phyloP scores from a whole-genome alignment of 1,284 basidiomycete species.

The Pseudozyma thailandica region DNA sequence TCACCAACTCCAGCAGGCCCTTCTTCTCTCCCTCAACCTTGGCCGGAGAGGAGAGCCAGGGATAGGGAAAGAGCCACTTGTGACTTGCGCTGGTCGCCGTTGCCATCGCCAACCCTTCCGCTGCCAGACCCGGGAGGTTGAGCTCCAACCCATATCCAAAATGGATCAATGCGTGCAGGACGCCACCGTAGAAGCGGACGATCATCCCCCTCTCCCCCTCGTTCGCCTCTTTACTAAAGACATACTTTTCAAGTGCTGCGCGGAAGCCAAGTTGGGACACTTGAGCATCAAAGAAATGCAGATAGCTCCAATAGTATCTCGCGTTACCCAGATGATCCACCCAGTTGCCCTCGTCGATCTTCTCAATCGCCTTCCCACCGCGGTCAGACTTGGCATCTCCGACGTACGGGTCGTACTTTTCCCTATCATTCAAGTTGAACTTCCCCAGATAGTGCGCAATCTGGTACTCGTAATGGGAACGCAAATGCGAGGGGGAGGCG shows the following conservation, averaged over 20 bases:
- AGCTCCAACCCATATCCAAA: constrained; percentile 67
- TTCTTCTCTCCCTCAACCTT: background rate
- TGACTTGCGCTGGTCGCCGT: constrained; percentile 7
- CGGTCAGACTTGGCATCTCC: background rate
- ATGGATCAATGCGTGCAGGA: constrained; percentile 67
- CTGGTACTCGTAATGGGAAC: constrained; percentile 16
- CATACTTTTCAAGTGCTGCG: constrained; percentile 24
- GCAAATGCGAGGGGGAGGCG: constrained; percentile 17
- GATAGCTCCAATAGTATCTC: constrained; percentile 48
- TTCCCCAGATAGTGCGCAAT: constrained; percentile 18
- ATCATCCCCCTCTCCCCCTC: constrained; percentile 15
- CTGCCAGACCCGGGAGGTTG: constrained; percentile 48
- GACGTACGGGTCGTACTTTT: constrained; percentile 21
- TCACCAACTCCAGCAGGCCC: constrained; percentile 18
- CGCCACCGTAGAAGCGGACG: constrained; percentile 60
- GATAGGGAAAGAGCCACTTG: constrained; percentile 9
- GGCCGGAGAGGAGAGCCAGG: background rate
- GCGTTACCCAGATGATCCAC: constrained; percentile 30
- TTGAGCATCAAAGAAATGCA: constrained; percentile 40
- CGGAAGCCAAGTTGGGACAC: constrained; percentile 1
- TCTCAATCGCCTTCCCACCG: background rate
- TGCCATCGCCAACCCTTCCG: constrained; percentile 61
- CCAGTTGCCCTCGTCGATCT: constrained; percentile 37
- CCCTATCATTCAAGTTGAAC: constrained; percentile 24
- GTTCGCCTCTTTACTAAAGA: constrained; percentile 41